Base-by-base conservation (phyloP, 352 stramenopile genomes). In the Phytopythium litorale region DNA sequence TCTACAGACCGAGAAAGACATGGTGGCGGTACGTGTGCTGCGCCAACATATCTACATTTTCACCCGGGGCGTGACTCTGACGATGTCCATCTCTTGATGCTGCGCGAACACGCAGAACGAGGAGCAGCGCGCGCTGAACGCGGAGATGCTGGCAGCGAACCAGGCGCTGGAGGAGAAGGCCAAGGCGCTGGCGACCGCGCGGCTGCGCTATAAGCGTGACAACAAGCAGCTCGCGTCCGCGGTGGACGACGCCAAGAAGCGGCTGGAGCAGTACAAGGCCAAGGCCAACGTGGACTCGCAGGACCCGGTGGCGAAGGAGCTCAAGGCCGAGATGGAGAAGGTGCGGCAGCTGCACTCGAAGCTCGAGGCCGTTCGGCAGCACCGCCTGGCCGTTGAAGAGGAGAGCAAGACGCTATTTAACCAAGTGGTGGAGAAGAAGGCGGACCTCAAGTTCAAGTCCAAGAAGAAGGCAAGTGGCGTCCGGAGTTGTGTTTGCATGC, bases 401-500 rank as follows among this genome's bases (percentile, higher is more conserved):
- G 87, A 95, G 64, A 92, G 87, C 76, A 95, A 95, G 70, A 81
- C 86, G 63, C 76, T 95, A 71, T 95, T 92, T 76, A 95, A 90
- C 63, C 79, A 90, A 72, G 87, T 95, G 49, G 87, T 95, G 35
- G 84, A 95, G 66, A 93, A 92, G 76, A 95, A 95, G 68, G 86
- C 87, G 45, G 87, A 95, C 63, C 64, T 95, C 56, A 92, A 92
- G 60, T 91, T 95, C 67, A 89, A 95, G 73, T 93, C 84, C 11
- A 95, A 95, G 72, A 89, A 91, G 63, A 93, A 93, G 80, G 80
- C 88, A 71, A 33, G 23, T 46, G 16, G 25, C 18, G 30, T 62
- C 42, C 33, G 33, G 18, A 25, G 42, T 59, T 56, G 12, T 69
- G 23, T 7, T 53, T 32, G 32, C 3, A n/a, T 25, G 21, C 1